A percentile compares a stretch with the other conserved stretches of the same genome.
Evolutionary conservation across 208 protist genomes (phyloP).

Genomic region (Leishmania amazonensis): DNA sequence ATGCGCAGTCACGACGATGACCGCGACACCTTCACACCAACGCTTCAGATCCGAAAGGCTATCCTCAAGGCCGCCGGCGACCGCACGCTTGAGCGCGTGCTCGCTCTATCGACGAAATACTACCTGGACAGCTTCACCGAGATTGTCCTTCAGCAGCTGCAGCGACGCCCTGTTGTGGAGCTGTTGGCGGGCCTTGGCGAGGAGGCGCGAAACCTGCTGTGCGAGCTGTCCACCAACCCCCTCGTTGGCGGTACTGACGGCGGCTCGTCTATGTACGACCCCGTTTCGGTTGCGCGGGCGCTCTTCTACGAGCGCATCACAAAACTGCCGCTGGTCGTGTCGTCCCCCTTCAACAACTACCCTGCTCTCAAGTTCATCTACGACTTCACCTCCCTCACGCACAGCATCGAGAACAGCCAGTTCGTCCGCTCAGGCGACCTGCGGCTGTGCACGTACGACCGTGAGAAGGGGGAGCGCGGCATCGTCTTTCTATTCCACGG

Average conservation of each 20-base stretch:
- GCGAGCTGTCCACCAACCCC: slow-evolving; percentile 3
- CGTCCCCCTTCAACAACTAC: slow-evolving; percentile 70
- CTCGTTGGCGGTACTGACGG: neutral
- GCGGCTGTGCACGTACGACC: slow-evolving; percentile 37
- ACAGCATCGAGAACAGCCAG: slow-evolving; percentile 17
- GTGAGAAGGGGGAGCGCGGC: slow-evolving; percentile 38
- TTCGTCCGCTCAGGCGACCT: slow-evolving; percentile 21
- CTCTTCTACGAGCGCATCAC: slow-evolving; percentile 42
- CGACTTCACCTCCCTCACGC: slow-evolving; percentile 50
- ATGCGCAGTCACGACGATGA: slow-evolving; percentile 10
- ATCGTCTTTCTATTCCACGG: slow-evolving; percentile 44
- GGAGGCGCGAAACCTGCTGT: slow-evolving; percentile 17
- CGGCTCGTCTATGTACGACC: slow-evolving; percentile 1
- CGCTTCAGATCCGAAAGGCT: slow-evolving; percentile 54
- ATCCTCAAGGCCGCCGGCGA: slow-evolving; percentile 79
- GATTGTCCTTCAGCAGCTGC: slow-evolving; percentile 30
- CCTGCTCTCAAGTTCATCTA: slow-evolving; percentile 70
- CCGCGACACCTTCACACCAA: slow-evolving; percentile 37
- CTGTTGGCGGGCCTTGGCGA: slow-evolving; percentile 16
- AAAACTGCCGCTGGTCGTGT: slow-evolving; percentile 32
- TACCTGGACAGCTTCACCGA: slow-evolving; percentile 55
- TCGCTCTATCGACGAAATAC: slow-evolving; percentile 51
- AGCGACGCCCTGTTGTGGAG: slow-evolving; percentile 4
- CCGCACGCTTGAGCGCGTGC: slow-evolving; percentile 68
- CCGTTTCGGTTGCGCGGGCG: slow-evolving; percentile 26